Evolutionary conservation across 169 alveolate genomes (phyloP).

Genomic region (Eimeria maxima): DNA sequence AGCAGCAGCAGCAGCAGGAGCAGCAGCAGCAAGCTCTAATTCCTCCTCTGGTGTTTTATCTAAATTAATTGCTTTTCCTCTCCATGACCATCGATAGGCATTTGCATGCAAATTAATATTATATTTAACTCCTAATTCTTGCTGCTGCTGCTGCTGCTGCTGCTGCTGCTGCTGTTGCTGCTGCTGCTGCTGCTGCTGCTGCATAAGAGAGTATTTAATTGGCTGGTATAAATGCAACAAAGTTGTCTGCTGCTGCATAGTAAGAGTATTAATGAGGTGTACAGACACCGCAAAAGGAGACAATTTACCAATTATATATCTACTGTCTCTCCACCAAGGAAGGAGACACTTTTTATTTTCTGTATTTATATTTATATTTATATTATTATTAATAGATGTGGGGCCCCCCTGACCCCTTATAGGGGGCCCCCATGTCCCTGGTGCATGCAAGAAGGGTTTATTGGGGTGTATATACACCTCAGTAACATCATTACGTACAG

Average conservation of each 20-base stretch:
- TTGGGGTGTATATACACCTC: constrained; percentile 36
- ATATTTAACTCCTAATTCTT: no score
- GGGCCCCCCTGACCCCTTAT: no score
- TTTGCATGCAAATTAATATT: constrained; percentile 93
- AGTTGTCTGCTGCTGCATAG: constrained; percentile 90
- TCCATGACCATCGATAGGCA: constrained; percentile 94
- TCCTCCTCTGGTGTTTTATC: constrained; percentile 88
- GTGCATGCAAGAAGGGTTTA: constrained; percentile 15
- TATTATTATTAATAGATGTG: no score
- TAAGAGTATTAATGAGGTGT: constrained; percentile 91
- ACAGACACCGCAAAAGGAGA: constrained; percentile 90
- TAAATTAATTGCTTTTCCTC: constrained; percentile 93
- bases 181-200: no score
- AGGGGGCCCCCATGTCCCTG: no score
- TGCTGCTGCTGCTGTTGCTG: no score
- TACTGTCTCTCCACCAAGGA: constrained; percentile 61
- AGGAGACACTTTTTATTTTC: no score
- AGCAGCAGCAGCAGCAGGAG: no score
- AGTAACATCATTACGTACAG: background rate
- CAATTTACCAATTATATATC: constrained; percentile 90
- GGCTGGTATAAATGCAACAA: constrained; percentile 91
- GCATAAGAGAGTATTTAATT: constrained; percentile 57
- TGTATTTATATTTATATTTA: no score
- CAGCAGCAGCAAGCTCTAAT: no score
- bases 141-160: no score